A percentile compares a stretch with the other conserved stretches of the same genome.
Evolutionary conservation across 2,329 filamentous ascomycete species (phyloP).

Genomic region (Fusarium papillatum): DNA sequence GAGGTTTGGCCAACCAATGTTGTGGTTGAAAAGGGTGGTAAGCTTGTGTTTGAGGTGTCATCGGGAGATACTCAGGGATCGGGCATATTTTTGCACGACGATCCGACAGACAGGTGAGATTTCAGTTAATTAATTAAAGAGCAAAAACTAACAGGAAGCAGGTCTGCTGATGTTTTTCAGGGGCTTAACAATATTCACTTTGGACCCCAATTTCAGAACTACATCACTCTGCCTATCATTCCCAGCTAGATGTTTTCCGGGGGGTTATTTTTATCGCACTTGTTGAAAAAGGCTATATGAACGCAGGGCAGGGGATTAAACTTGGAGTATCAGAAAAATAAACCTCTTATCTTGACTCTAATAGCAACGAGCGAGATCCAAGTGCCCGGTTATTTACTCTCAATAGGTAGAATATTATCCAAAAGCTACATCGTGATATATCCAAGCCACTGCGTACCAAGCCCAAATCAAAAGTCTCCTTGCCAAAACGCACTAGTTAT

Average conservation of each 20-base stretch:
- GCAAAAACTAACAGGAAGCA: background rate
- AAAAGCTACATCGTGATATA: background rate
- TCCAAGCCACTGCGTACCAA: background rate
- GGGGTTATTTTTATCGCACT: too few relatives aligned
- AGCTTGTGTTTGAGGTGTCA: slow-evolving; percentile 67
- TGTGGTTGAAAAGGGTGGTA: slow-evolving; percentile 60
- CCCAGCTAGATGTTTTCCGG: slow-evolving; percentile 45
- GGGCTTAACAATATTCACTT: slow-evolving; percentile 69
- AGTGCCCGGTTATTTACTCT: background rate
- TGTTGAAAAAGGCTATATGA: too few relatives aligned
- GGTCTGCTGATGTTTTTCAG: slow-evolving; percentile 45
- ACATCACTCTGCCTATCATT: slow-evolving; percentile 65
- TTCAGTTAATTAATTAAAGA: fast-evolving
- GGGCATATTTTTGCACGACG: slow-evolving; percentile 68
- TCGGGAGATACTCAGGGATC: slow-evolving; percentile 71
- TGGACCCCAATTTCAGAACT: slow-evolving; percentile 62
- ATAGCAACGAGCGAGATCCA: background rate
- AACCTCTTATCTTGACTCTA: background rate
- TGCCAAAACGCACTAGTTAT: background rate
- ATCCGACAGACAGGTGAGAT: slow-evolving; percentile 60
- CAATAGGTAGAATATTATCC: background rate
- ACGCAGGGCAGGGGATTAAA: background rate
- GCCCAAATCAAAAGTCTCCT: background rate
- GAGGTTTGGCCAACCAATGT: slow-evolving; percentile 77
- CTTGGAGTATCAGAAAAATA: background rate